Conservation (phyloP, 176 grass and related monocot genomes). For the Elymus sibiricus region DNA sequence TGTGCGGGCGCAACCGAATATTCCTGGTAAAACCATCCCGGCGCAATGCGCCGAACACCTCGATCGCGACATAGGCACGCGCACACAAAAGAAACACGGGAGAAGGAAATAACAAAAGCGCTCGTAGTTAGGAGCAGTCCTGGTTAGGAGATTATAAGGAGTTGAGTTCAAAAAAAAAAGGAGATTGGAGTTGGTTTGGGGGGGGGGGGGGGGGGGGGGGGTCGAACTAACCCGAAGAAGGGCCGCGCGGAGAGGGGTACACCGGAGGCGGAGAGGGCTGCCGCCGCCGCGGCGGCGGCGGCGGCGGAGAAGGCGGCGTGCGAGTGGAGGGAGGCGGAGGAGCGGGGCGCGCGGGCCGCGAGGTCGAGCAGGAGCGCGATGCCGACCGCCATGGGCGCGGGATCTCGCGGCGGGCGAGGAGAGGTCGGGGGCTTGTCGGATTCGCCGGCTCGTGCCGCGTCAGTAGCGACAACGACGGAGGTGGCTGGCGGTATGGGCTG, state of each 20-base stretch:
- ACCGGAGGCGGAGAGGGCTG: slow-evolving; percentile 27
- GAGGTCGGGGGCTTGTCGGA: slow-evolving; percentile 2
- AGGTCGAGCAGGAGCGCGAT: slow-evolving; percentile 62
- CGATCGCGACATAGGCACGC: not conserved
- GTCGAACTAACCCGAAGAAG: slow-evolving; percentile 41
- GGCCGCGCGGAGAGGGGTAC: slow-evolving; percentile 49
- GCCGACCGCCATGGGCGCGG: slow-evolving; percentile 45
- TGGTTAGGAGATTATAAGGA: too few relatives aligned
- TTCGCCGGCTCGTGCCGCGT: slow-evolving; percentile 11
- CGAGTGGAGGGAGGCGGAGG: slow-evolving; percentile 27
- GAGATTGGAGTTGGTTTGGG: not conserved
- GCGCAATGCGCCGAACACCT: slow-evolving; percentile 27
- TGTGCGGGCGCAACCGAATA: not conserved
- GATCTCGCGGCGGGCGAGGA: slow-evolving; percentile 24
- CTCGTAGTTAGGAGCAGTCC: too few relatives aligned
- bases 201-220: not conserved
- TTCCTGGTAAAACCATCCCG: not conserved
- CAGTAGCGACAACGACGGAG: not conserved
- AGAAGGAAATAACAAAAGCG: not conserved
- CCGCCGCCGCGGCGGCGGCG: slow-evolving; percentile 20
- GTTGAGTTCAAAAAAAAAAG: too few relatives aligned
- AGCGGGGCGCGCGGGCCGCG: slow-evolving; percentile 26
- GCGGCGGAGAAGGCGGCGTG: slow-evolving; percentile 43
- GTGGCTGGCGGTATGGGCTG: not conserved
- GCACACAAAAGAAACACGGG: not conserved